Evolutionary conservation across 352 stramenopile genomes (phyloP).

Genomic region (Phytophthora citricola): DNA sequence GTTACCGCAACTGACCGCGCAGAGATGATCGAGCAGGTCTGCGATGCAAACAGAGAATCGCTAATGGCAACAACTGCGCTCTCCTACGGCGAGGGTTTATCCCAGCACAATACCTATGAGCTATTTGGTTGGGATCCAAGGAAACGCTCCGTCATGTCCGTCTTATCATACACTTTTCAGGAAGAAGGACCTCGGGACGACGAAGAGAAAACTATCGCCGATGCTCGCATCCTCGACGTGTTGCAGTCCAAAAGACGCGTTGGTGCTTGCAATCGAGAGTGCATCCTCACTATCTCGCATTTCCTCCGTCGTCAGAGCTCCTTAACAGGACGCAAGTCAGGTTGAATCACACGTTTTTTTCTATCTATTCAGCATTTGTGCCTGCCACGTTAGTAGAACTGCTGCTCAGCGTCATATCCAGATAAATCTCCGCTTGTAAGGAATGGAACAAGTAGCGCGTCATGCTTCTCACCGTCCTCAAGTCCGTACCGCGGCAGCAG

Average conservation of each 20-base stretch:
- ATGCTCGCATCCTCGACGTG: conserved; percentile 51
- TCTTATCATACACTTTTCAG: conserved; percentile 26
- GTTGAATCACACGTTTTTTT: conserved; percentile 5
- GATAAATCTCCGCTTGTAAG: conserved; percentile 93
- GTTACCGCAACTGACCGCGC: conserved; percentile 15
- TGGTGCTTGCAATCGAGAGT: conserved; percentile 55
- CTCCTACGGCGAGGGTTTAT: not conserved
- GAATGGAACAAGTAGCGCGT: conserved; percentile 88
- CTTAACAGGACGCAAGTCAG: conserved; percentile 21
- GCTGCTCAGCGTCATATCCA: conserved; percentile 85
- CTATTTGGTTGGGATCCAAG: conserved; percentile 56
- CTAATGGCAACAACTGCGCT: conserved; percentile 2
- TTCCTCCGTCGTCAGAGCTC: conserved; percentile 43
- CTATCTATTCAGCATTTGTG: conserved; percentile 22
- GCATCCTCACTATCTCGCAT: conserved; percentile 47
- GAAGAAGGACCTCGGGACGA: not conserved
- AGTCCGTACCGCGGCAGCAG: conserved; percentile 73
- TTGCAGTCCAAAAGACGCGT: conserved; percentile 51
- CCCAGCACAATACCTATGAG: not conserved
- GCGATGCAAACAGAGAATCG: conserved; percentile 34
- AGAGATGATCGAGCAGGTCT: conserved; percentile 34
- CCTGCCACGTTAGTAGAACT: conserved; percentile 48
- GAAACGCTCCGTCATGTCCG: conserved; percentile 16
- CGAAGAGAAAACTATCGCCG: conserved; percentile 31
- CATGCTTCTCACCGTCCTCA: conserved; percentile 49